Evolutionary conservation across 2,329 filamentous ascomycete species (phyloP).

Genomic region (Botrytis tulipae): DNA sequence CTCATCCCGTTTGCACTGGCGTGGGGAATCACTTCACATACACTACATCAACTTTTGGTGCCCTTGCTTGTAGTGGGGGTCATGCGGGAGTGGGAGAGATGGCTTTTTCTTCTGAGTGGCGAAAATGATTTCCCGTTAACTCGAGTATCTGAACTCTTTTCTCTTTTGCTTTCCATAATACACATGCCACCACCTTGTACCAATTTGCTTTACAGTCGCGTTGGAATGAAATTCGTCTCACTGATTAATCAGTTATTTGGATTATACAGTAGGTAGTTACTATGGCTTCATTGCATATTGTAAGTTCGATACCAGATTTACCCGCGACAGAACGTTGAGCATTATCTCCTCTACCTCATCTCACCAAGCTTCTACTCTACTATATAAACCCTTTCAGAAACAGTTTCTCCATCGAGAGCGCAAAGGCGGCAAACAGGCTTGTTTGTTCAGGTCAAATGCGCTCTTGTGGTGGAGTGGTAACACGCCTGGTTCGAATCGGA

Average conservation of each 20-base stretch:
- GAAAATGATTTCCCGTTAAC: not conserved
- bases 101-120: not conserved
- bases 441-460: not conserved
- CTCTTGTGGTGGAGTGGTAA: not conserved
- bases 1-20: slow-evolving; percentile 2
- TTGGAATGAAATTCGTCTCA: not conserved
- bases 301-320: not conserved
- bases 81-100: not conserved
- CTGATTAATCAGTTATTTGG: not conserved
- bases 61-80: not conserved
- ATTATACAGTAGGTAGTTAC: not conserved
- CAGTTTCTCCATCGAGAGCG: not conserved
- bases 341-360: not conserved
- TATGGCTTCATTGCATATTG: not conserved
- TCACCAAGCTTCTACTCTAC: not conserved
- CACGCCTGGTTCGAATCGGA: not conserved
- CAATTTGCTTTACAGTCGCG: not conserved
- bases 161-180: not conserved
- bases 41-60: not conserved
- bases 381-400: not conserved
- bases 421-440: not conserved
- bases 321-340: not conserved
- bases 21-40: slow-evolving; percentile 1
- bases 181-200: not conserved
- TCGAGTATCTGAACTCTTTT: not conserved